phyloP scores from a whole-genome alignment of 2,329 filamentous ascomycete species.

The Fusarium nisikadoi region DNA sequence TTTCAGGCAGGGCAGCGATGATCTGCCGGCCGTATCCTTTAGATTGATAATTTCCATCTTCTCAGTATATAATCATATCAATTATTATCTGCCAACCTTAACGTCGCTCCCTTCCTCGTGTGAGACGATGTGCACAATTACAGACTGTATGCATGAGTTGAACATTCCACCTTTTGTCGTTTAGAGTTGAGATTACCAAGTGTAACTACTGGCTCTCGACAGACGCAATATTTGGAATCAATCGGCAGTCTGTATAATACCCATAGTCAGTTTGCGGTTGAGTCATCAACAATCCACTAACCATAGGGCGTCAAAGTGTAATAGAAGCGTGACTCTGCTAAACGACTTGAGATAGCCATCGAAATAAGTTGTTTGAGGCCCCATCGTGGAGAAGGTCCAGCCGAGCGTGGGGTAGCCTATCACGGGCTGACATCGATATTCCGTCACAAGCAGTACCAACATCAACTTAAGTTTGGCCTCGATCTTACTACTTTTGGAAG shows the following conservation, averaged over 20 bases:
- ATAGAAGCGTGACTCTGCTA: rapidly evolving
- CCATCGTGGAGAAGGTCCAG: neutral
- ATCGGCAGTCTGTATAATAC: rapidly evolving
- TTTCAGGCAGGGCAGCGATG: neutral
- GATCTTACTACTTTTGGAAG: neutral
- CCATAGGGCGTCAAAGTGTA: neutral
- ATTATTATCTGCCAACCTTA: rapidly evolving
- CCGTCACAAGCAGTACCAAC: neutral
- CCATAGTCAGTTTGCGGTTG: rapidly evolving
- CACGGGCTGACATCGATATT: neutral
- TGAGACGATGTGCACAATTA: rapidly evolving
- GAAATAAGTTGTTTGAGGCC: neutral
- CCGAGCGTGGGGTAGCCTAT: neutral
- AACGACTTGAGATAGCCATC: neutral
- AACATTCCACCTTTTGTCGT: rapidly evolving
- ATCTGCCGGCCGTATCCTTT: rapidly evolving
- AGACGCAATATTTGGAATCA: neutral
- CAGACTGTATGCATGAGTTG: rapidly evolving
- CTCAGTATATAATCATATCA: neutral
- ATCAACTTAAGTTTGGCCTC: rapidly evolving
- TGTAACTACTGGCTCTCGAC: rapidly evolving
- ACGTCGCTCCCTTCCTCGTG: rapidly evolving
- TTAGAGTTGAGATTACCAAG: rapidly evolving
- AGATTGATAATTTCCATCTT: rapidly evolving
- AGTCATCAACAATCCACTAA: rapidly evolving